Evolutionary conservation across 2,329 filamentous ascomycete species (phyloP), one percentile per base, ranked within the genome.

Genomic region (Fonsecaea nubica): DNA sequence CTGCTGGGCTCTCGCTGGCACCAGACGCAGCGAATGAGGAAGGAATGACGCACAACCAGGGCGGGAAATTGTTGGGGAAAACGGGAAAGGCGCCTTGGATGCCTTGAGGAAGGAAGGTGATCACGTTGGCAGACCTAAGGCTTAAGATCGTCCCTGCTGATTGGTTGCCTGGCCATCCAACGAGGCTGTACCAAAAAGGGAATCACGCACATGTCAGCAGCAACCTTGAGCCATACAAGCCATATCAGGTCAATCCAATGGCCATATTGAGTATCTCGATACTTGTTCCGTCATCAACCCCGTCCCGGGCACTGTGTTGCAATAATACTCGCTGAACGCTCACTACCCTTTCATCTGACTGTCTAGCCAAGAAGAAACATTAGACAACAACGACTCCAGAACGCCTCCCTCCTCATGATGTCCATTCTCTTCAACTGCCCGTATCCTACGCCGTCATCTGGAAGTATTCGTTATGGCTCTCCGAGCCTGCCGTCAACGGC

Each of bases 401-500:
- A 64, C 65, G 42, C 65, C 61, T 35, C 6, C 61, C 40, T 40
- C 6, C 45, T 48, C 59, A 62, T 40, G n/a, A 62, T 40, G n/a
- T 54, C 48, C 21, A 21, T 36, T 32, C 48, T 32, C 52, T 40
- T 68, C 59, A 67, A 33, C 35, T 58, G 30, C 56, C 48, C 59
- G 58, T 66, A 33, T 69, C 69, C 58, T 69, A 64, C 52, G 68
- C 65, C 33, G 63, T 71, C 69, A 71, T 70, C 40, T 67, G 54
- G 53, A 72, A 72, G 38, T 71, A 72, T 33, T 70, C 68, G 10
- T 58, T 42, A 30, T 50, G 52, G 54, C 61, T 56, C 32, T 70
- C 69, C 9, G 67, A 62, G 35, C 61, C 67, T 25, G 65, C 70
- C 8, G 70, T 75, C 42, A 67, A 70, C 18, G 73, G 64, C 58